Conservation (phyloP, 495 filamentous ascomycete species). For the Ramalina intermedia region DNA sequence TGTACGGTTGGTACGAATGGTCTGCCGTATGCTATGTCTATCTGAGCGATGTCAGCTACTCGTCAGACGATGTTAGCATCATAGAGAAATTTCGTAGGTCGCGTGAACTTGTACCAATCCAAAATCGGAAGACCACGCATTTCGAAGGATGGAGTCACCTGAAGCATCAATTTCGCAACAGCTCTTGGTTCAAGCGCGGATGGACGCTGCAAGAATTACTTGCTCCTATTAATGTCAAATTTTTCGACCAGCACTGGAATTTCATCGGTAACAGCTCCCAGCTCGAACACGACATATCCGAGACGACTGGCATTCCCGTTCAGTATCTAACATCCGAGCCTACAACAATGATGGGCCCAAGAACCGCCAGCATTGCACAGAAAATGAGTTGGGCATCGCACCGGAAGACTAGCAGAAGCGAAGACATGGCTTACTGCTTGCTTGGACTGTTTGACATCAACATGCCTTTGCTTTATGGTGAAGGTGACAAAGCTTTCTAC, state of each 20-base stretch:
- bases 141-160: neutral
- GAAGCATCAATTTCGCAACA: neutral
- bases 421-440: neutral
- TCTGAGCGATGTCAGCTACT: neutral
- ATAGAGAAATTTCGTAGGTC: neutral
- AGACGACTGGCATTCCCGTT: neutral
- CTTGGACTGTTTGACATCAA: neutral
- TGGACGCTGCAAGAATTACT: neutral
- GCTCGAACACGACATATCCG: neutral
- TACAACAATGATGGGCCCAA: no score
- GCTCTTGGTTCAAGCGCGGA: neutral
- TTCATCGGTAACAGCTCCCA: neutral
- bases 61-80: neutral
- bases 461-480: neutral
- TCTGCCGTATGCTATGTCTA: neutral
- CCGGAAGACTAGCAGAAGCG: neutral
- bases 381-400: neutral
- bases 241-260: neutral
- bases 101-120: no score
- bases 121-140: no score
- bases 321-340: no score
- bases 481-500: neutral
- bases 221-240: neutral
- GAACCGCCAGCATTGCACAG: neutral
- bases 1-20: conserved; percentile 17